Evolutionary conservation across 176 grass and related monocot genomes (phyloP), one percentile per base, ranked within the genome.

Genomic region (Zoysia pacifica): DNA sequence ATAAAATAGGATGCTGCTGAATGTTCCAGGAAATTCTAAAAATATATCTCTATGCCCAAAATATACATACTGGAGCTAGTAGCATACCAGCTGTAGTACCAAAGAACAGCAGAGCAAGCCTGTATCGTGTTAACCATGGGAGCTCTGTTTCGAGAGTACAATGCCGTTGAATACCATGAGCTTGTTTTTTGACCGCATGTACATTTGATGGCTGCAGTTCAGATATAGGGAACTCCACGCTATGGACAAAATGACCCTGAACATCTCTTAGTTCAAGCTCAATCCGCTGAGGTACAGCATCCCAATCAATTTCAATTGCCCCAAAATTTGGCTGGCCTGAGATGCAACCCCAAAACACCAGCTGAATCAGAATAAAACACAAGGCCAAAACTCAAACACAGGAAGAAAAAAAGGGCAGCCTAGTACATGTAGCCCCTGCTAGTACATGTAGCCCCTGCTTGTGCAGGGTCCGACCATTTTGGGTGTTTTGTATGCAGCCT

Each of bases 291-390:
- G 90, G 84, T 55, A 79, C 75, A 56, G 68, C 62, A 67, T 82
- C 74, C 95, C 95, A 98, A 87, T 94, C 50, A 74, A 98, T 87
- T 74, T 94, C 72, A 72, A 93, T 94, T 66, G 90, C 90, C 52
- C 95, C 95, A 75, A 98, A 98, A 81, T 98, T 98, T 78, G 92
- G 95, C 70, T 67, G 83, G 68, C 89, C 95, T 98, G 80, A 70
- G 66, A 66, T 63, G 40, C 67, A 64, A 81, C 44, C 75, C 52
- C 18, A 71, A 44, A 72, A 67, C 43, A 83, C 28, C 67, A 84
- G 84, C 50, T 16, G 16, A 55, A 43, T 39, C 15, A 84, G 2
- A 70, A 2, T 64, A 69, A 44, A 76, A 43, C 18, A 36, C 20
- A 36, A 62, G 59, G 10, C 35, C 15, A 45, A 48, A 56, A 39